phyloP scores from a whole-genome alignment of 768 basidiomycete genomes.

The Fistulinella prunicolor region DNA sequence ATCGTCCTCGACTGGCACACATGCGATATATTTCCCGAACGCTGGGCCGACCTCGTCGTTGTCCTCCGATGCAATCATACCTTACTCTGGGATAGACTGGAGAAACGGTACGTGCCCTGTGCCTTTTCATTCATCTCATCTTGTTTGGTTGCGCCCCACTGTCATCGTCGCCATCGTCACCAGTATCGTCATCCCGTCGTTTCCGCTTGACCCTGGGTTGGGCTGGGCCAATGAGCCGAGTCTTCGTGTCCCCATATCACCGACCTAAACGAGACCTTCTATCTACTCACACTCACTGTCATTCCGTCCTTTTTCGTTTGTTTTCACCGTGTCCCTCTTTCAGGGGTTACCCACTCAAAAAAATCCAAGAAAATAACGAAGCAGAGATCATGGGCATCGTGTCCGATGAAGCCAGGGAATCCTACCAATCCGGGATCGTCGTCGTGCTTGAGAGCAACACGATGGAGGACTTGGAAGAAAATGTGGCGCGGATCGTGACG shows the following conservation, averaged over 20 bases:
- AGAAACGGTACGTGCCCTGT: conserved; percentile 83
- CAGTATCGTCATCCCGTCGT: too few relatives aligned
- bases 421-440: conserved; percentile 83
- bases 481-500: conserved; percentile 80
- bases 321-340: too few relatives aligned
- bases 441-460: conserved; percentile 79
- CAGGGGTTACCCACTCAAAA: conserved; percentile 85
- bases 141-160: too few relatives aligned
- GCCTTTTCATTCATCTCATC: too few relatives aligned
- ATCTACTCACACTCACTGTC: too few relatives aligned
- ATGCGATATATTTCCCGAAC: conserved; percentile 90
- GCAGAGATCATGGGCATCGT: conserved; percentile 98
- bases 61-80: conserved; percentile 89
- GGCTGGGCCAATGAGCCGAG: too few relatives aligned
- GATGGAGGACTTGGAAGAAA: conserved; percentile 78
- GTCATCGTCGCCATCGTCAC: too few relatives aligned
- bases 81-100: conserved; percentile 83
- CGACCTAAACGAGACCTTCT: too few relatives aligned
- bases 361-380: conserved; percentile 97
- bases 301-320: too few relatives aligned
- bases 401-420: conserved; percentile 80
- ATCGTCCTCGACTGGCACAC: conserved; percentile 94
- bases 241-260: too few relatives aligned
- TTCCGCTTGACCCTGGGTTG: too few relatives aligned
- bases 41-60: conserved; percentile 95